Percentiles rank a stretch among this genome's conserved stretches.
phyloP scores from a whole-genome alignment of 306 rosid genomes.

The Lathyrus sativus region DNA sequence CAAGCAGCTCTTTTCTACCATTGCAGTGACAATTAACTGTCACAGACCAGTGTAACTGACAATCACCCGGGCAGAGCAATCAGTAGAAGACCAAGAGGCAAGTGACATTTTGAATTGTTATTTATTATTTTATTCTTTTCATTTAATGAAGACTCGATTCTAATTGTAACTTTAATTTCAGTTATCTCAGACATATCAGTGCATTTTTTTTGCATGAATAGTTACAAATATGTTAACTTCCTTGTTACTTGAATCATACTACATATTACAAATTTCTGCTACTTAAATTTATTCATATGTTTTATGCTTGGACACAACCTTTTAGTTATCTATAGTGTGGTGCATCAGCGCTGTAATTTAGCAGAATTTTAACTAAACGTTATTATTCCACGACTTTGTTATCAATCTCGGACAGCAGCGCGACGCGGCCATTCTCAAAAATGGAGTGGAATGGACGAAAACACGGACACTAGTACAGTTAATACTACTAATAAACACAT shows the following conservation, averaged over 20 bases:
- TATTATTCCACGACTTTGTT: background rate
- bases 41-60: slow-evolving; percentile 26
- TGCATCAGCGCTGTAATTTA: background rate
- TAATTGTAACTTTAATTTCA: slow-evolving; percentile 19
- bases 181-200: slow-evolving; percentile 5
- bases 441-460: too few species aligned
- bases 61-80: slow-evolving; percentile 2
- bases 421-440: too few species aligned
- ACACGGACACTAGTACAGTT: too few species aligned
- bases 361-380: background rate
- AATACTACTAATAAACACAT: too few species aligned
- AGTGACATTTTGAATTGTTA: slow-evolving; percentile 34
- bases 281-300: background rate
- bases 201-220: slow-evolving; percentile 14
- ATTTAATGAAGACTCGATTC: slow-evolving; percentile 15
- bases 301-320: background rate
- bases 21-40: slow-evolving; percentile 11
- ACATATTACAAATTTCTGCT: slow-evolving; percentile 10
- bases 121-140: slow-evolving; percentile 20
- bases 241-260: background rate
- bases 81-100: slow-evolving; percentile 45
- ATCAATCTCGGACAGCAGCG: background rate
- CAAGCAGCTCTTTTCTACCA: slow-evolving; percentile 25
- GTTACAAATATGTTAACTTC: background rate
- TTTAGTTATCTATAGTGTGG: background rate